A percentile compares a stretch with the other conserved stretches of the same genome.
These are phyloP conservation scores for Fusarium palustre DNA, from an alignment of 2,329 filamentous ascomycete genomes.

Conservation along the genomic window DNA sequence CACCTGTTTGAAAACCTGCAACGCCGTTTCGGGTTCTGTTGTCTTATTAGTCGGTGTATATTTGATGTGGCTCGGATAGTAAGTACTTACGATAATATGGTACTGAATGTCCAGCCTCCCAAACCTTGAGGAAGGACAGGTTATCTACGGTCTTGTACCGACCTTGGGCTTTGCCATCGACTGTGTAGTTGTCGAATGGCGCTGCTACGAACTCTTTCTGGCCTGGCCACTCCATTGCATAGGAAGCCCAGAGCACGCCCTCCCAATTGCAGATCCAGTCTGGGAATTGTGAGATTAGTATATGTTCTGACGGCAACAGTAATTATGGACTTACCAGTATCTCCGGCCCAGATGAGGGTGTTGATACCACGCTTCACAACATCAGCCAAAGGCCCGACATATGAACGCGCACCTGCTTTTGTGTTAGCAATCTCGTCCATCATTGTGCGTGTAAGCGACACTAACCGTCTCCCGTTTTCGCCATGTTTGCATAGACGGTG, in stretches of 20 bases:
- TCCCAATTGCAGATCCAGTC: slow-evolving; percentile 71
- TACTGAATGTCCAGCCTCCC: slow-evolving; percentile 68
- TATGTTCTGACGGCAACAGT: neutral
- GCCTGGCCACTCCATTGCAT: slow-evolving; percentile 58
- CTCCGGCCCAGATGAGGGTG: slow-evolving; percentile 66
- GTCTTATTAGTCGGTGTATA: slow-evolving; percentile 7
- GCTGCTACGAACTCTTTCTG: slow-evolving; percentile 54
- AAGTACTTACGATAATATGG: slow-evolving; percentile 56
- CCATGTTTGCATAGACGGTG: slow-evolving; percentile 42
- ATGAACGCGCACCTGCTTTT: slow-evolving; percentile 55
- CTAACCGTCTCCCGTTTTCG: slow-evolving; percentile 42
- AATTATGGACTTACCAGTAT: slow-evolving; percentile 53
- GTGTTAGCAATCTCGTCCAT: slow-evolving; percentile 8
- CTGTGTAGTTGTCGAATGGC: slow-evolving; percentile 57
- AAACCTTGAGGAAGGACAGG: slow-evolving; percentile 68
- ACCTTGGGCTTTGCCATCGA: slow-evolving; percentile 60
- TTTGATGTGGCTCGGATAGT: too few species aligned
- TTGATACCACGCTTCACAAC: slow-evolving; percentile 62
- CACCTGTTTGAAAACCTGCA: slow-evolving; percentile 46
- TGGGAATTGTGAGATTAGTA: slow-evolving; percentile 11
- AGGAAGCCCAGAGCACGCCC: slow-evolving; percentile 60
- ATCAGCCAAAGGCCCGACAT: slow-evolving; percentile 56
- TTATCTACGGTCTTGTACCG: slow-evolving; percentile 65
- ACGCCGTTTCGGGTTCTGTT: slow-evolving; percentile 44
- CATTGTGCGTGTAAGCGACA: neutral